Conservation (phyloP, 2,329 filamentous ascomycete genomes). For the Didymella sp. region DNA sequence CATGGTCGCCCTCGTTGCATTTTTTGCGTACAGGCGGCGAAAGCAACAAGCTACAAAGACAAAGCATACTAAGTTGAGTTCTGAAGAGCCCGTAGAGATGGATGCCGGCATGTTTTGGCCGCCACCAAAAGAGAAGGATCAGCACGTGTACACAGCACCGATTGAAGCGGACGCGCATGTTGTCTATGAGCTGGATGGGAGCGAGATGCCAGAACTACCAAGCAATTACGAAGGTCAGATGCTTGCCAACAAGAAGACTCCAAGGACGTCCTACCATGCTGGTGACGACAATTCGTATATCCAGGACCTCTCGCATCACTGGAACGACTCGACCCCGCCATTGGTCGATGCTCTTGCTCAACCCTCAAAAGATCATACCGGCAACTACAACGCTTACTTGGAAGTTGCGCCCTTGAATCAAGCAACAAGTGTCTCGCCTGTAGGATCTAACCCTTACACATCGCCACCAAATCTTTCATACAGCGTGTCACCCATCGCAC, state of each 20-base stretch:
- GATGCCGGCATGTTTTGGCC: slow-evolving; percentile 13
- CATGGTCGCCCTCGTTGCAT: slow-evolving; percentile 31
- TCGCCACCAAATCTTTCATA: slow-evolving; percentile 12
- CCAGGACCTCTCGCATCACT: slow-evolving; percentile 15
- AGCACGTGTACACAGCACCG: slow-evolving; percentile 16
- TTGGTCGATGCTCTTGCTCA: slow-evolving; percentile 11
- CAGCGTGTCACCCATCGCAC: slow-evolving; percentile 20
- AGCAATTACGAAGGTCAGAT: slow-evolving; percentile 26
- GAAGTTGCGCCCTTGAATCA: slow-evolving; percentile 4
- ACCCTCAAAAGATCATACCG: neutral
- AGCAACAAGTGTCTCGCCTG: slow-evolving; percentile 6
- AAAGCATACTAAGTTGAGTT: slow-evolving; percentile 7
- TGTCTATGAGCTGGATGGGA: slow-evolving; percentile 35
- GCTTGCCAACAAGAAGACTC: slow-evolving; percentile 16
- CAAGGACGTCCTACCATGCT: slow-evolving; percentile 6
- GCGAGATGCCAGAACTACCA: slow-evolving; percentile 31
- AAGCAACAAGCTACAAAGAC: slow-evolving; percentile 20
- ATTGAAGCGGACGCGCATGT: slow-evolving; percentile 32
- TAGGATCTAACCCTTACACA: neutral
- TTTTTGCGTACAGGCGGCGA: slow-evolving; percentile 32
- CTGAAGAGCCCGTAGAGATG: slow-evolving; percentile 14
- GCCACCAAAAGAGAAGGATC: slow-evolving; percentile 23
- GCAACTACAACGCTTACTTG: slow-evolving; percentile 4
- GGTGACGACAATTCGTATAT: slow-evolving; percentile 22
- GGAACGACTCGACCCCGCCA: slow-evolving; percentile 19